Conservation (phyloP, 225 moss, liverwort and hornwort genomes). For the Antitrichia curtipendula region DNA sequence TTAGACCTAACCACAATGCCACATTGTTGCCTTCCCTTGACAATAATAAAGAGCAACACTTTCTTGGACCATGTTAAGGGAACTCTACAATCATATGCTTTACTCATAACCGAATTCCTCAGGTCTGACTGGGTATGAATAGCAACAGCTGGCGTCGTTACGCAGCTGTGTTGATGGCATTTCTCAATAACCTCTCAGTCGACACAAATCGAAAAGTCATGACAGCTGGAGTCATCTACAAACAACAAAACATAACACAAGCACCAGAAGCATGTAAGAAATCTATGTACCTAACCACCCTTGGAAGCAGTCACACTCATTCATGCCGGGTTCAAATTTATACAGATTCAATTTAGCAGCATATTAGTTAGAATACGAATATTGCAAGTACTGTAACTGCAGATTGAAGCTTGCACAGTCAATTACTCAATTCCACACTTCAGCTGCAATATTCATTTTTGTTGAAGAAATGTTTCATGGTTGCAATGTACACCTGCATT, state of each 20-base stretch:
- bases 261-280: not conserved
- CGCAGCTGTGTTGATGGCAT: not conserved
- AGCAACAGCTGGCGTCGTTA: not conserved
- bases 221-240: not conserved
- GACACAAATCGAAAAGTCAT: not conserved
- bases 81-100: not conserved
- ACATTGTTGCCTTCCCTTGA: not conserved
- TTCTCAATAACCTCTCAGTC: not conserved
- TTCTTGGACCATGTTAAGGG: not conserved
- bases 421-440: not conserved
- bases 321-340: not conserved
- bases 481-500: not conserved
- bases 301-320: not conserved
- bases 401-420: not conserved
- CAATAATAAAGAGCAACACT: not conserved
- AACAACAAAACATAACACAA: not conserved
- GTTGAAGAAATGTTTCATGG: not conserved
- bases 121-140: not conserved
- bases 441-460: not conserved
- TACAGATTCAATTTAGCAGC: not conserved
- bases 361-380: not conserved
- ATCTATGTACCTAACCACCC: not conserved
- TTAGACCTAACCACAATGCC: not conserved
- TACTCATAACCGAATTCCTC: not conserved
- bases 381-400: not conserved